Base-by-base conservation (phyloP, 371 early-diverging fungal genomes). In the Cladochytrium tenue region DNA sequence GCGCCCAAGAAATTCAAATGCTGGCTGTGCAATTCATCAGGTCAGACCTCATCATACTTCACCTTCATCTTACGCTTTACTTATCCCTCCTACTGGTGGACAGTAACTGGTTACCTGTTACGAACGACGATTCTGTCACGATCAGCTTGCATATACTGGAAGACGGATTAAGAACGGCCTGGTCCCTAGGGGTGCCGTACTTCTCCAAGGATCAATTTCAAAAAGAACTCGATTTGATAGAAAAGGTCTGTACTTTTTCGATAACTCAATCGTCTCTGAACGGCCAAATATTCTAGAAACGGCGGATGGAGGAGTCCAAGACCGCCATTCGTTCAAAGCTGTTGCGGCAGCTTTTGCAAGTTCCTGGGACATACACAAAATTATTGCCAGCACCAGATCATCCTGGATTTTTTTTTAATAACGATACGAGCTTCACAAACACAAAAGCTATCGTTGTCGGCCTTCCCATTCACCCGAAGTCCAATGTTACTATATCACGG, bases 51-150 rank as follows among this genome's bases (percentile, higher is more conserved):
- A 63, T 63, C 20, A 31, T 55, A 30, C 20, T 63, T 28, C 3
- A 17, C 2, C 53, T 52, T 10, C 26, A 35, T 43, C 23, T 13
- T 26, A 60, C 10, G 27, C 10, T 23, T 15, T 17, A 36, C 43
- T 56, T 58, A 15, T 43, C 27, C 33, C 3, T 53, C 17, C n/a
- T n/a, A n/a, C n/a, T n/a, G n/a, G n/a, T n/a, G n/a, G 15, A 4
- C 31, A 78, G 78, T 59, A 77, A 74, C 55, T 83, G 83, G 83
- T 62, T 83, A 2, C 83, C 83, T 3, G 76, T 83, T 33, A 67
- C 67, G 28, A 75, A 77, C 52, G 81, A 81, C 50, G 78, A 80
- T 55, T 78, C 80, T 10, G 35, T 64, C 0, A 34, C 78, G 20
- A 56, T 76, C 15, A 81, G 76, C 15, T 56, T 79, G 27, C 79